Evolutionary conservation across 2,329 filamentous ascomycete genomes (phyloP).

Genomic region (Incumbomyces lentus): DNA sequence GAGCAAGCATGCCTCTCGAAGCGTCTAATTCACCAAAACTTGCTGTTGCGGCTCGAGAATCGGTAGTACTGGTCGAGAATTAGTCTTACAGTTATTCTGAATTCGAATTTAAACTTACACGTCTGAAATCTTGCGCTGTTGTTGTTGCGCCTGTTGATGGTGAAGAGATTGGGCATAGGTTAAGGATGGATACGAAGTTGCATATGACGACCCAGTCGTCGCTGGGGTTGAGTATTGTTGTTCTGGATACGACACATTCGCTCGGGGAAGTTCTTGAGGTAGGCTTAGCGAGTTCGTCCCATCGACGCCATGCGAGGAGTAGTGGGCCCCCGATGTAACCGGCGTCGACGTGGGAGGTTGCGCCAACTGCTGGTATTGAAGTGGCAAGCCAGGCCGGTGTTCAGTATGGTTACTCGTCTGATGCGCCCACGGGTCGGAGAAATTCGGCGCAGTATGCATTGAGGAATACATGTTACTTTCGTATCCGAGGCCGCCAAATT

Average conservation of each 20-base stretch:
- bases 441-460: conserved; percentile 56
- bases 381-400: conserved; percentile 52
- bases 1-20: conserved; percentile 85
- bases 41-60: conserved; percentile 46
- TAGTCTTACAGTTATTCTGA: conserved; percentile 30
- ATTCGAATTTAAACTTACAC: conserved; percentile 61
- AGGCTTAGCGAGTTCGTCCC: conserved; percentile 57
- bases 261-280: conserved; percentile 67
- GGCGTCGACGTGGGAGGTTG: conserved; percentile 60
- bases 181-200: conserved; percentile 63
- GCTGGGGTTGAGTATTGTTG: conserved; percentile 59
- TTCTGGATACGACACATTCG: conserved; percentile 54
- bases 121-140: conserved; percentile 65
- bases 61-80: conserved; percentile 9
- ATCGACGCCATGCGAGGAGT: conserved; percentile 52
- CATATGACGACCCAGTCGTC: conserved; percentile 57
- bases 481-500: conserved; percentile 69
- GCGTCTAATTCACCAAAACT: conserved; percentile 85
- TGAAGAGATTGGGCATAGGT: conserved; percentile 61
- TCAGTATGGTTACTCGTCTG: conserved; percentile 42
- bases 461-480: conserved; percentile 55
- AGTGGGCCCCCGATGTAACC: conserved; percentile 58
- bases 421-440: conserved; percentile 83
- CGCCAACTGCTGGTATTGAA: conserved; percentile 58
- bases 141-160: conserved; percentile 48